Base-by-base conservation (phyloP, 345 rosid species). In the Lepidium aucheri region DNA sequence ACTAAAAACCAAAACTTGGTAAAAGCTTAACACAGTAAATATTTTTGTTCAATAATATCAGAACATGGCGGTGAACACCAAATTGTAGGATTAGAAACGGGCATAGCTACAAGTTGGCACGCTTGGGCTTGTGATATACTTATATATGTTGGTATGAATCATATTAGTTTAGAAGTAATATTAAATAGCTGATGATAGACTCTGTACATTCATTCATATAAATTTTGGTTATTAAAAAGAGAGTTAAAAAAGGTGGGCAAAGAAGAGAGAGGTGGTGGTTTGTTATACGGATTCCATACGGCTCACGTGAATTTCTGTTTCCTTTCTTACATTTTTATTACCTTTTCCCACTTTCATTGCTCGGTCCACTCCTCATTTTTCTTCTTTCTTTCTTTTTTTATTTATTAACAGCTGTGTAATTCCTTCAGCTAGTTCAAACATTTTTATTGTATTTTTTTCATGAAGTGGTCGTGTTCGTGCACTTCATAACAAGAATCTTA, bases 261-360 rank as follows among this genome's bases (percentile, higher is more conserved):
- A 7, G n/a, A 43, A 53, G 44, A 30, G 42, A 9, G 39, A 5
- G 58, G 39, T 43, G 58, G 65, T 58, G 30, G 65, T 38, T 58
- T 18, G 65, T 38, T 68, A 68, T 38, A 68, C 49, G 57, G 58
- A 68, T 39, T 59, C 59, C 59, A 60, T 60, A 69, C 60, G 74
- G 60, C 52, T 60, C 74, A 69, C 67, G 74, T 69, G 74, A 60
- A 60, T 60, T 38, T 57, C 60, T 50, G 59, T 39, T 47, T 68
- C 58, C 43, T 32, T 35, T 24, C 43, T 69, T 49, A 49, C 65
- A 58, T 58, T n/a, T n/a, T n/a, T 58, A 58, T 58, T 58, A 47
- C 30, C n/a, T 30, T 59, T 59, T 20, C 30, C 14, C 41, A 28
- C 3, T 46, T 58, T 28, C 32, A 0, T 28, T 68, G 52, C 59